phyloP scores from a whole-genome alignment of 1,284 basidiomycete genomes.

The Fomitopsis palustris region DNA sequence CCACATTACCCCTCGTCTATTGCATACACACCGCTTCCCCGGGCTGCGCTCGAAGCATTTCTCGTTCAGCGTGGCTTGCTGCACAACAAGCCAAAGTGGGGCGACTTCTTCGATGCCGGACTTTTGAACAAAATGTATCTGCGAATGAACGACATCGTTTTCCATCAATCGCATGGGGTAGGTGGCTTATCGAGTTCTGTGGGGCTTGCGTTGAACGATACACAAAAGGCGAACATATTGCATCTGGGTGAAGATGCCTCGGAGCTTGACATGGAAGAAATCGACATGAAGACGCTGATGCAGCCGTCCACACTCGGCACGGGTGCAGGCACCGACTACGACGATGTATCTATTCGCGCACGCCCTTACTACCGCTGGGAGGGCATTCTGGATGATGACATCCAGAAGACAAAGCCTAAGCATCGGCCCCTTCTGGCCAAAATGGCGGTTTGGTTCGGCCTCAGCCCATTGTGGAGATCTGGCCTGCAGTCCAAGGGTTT shows the following conservation, averaged over 20 bases:
- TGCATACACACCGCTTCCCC: slow-evolving; percentile 72
- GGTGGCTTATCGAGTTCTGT: slow-evolving; percentile 11
- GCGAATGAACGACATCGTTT: slow-evolving; percentile 72
- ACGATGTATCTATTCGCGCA: slow-evolving; percentile 54
- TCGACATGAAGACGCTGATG: slow-evolving; percentile 51
- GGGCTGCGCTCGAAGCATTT: slow-evolving; percentile 63
- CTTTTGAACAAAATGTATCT: slow-evolving; percentile 76
- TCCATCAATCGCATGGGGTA: slow-evolving; percentile 49
- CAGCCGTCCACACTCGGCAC: slow-evolving; percentile 56
- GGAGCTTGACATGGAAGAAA: slow-evolving; percentile 58
- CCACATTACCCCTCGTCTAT: slow-evolving; percentile 74
- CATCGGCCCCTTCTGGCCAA: slow-evolving; percentile 45
- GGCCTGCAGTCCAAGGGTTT: slow-evolving; percentile 49
- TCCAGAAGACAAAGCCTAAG: slow-evolving; percentile 34
- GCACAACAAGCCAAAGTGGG: slow-evolving; percentile 41
- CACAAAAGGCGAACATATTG: slow-evolving; percentile 54
- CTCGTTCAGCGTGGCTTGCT: slow-evolving; percentile 61
- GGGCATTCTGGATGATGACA: slow-evolving; percentile 59
- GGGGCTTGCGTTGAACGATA: not conserved
- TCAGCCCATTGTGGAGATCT: slow-evolving; percentile 58
- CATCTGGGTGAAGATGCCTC: slow-evolving; percentile 50
- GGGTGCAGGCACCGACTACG: slow-evolving; percentile 71
- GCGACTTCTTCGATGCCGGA: slow-evolving; percentile 63
- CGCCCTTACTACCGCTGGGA: slow-evolving; percentile 70
- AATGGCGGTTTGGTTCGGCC: slow-evolving; percentile 62